Evolutionary conservation across 176 grass and related monocot genomes (phyloP).

Genomic region (Canna indica): DNA sequence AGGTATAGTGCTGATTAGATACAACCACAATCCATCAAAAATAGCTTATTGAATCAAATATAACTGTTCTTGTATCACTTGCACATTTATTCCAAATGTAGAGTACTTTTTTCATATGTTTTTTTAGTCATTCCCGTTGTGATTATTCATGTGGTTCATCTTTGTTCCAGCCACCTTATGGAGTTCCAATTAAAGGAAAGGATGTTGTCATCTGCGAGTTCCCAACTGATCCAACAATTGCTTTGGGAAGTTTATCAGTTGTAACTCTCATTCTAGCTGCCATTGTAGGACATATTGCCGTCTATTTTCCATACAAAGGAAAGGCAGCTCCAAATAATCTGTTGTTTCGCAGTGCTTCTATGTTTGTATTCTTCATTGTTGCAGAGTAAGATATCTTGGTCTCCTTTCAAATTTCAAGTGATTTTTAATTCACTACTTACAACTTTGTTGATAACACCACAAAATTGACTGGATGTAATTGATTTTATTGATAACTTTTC

Average conservation of each 20-base stretch:
- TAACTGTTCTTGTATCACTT: no score
- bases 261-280: conserved; percentile 36
- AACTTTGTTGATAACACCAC: neutral
- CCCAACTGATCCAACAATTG: conserved; percentile 57
- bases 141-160: neutral
- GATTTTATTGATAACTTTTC: neutral
- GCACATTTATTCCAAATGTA: neutral
- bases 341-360: conserved; percentile 52
- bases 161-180: conserved; percentile 37
- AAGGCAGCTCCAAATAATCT: conserved; percentile 35
- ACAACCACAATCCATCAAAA: no score
- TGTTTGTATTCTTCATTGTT: conserved; percentile 56
- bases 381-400: conserved; percentile 52
- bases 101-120: neutral
- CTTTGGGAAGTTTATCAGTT: conserved; percentile 44
- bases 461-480: neutral
- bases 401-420: neutral
- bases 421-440: neutral
- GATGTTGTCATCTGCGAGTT: conserved; percentile 64
- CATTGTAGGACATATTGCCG: conserved; percentile 33
- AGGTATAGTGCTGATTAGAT: no score
- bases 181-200: conserved; percentile 46
- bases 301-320: conserved; percentile 57
- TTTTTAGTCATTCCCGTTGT: neutral
- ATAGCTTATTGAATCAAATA: no score